Percentiles rank a stretch among this genome's conserved stretches.
Conservation (phyloP, 768 basidiomycete genomes). For the Phanerodontia chrysosporium region DNA sequence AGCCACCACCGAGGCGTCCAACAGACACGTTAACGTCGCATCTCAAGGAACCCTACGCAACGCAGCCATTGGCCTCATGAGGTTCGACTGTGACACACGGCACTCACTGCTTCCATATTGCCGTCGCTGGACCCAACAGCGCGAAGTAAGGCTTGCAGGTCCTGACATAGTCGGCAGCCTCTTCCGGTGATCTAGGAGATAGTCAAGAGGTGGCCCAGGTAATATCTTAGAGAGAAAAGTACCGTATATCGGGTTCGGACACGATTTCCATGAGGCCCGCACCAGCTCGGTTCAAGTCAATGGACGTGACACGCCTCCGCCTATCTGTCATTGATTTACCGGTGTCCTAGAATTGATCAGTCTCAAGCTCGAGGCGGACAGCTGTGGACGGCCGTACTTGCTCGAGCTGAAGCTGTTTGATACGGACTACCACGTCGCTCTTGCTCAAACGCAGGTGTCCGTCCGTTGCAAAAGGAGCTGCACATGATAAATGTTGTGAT, state of each 20-base stretch:
- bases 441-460: slow-evolving; percentile 52
- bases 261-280: slow-evolving; percentile 93
- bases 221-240: background rate
- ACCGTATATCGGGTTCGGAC: slow-evolving; percentile 86
- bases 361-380: background rate
- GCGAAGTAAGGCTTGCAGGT: slow-evolving; percentile 78
- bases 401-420: slow-evolving; percentile 94
- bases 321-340: slow-evolving; percentile 73
- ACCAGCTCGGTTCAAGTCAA: slow-evolving; percentile 92
- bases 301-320: slow-evolving; percentile 46
- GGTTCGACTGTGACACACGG: background rate
- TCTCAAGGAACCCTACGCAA: slow-evolving; percentile 77
- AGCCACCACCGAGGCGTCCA: slow-evolving; percentile 56
- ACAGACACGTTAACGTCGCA: slow-evolving; percentile 97
- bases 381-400: slow-evolving; percentile 51
- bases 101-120: slow-evolving; percentile 89
- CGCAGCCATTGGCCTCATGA: slow-evolving; percentile 8
- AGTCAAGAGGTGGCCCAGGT: background rate
- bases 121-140: slow-evolving; percentile 87
- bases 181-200: slow-evolving; percentile 64
- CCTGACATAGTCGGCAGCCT: slow-evolving; percentile 84
- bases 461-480: slow-evolving; percentile 75
- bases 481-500: too few relatives aligned
- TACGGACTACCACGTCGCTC: slow-evolving; percentile 52
- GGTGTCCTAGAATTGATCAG: slow-evolving; percentile 61